Conservation (phyloP, 768 basidiomycete genomes). For the Amanita rubescens region DNA sequence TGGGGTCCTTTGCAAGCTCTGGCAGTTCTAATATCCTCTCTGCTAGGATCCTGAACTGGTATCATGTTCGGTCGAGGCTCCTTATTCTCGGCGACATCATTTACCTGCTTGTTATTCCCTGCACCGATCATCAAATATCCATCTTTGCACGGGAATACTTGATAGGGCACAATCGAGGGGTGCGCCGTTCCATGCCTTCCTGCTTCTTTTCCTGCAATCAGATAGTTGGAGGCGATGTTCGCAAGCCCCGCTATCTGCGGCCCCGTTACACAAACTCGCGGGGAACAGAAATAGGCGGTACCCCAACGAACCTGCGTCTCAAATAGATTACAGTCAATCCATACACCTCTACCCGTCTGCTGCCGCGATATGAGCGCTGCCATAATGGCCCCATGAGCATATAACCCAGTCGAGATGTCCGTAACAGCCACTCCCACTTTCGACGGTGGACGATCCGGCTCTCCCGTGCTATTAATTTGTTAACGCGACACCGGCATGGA, state of each 20-base stretch:
- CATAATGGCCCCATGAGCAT: constrained; percentile 89
- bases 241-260: constrained; percentile 79
- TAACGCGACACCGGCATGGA: constrained; percentile 3
- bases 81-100: neutral
- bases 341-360: constrained; percentile 80
- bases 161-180: constrained; percentile 91
- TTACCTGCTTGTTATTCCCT: constrained; percentile 81
- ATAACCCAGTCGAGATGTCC: constrained; percentile 82
- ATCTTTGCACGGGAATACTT: constrained; percentile 81
- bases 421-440: constrained; percentile 97
- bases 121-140: constrained; percentile 93
- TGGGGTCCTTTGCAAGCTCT: constrained; percentile 49
- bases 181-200: constrained; percentile 87
- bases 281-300: neutral
- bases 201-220: constrained; percentile 80
- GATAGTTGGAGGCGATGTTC: constrained; percentile 90
- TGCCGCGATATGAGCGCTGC: constrained; percentile 78
- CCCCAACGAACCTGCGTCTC: constrained; percentile 59
- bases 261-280: neutral
- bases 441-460: constrained; percentile 74
- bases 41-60: constrained; percentile 64
- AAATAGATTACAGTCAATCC: constrained; percentile 91
- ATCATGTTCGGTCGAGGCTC: neutral
- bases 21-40: constrained; percentile 55
- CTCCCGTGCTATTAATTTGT: constrained; percentile 63